Base-by-base conservation (phyloP, 202 grass and related monocot genomes). In the Dendrocalamus latiflorus region DNA sequence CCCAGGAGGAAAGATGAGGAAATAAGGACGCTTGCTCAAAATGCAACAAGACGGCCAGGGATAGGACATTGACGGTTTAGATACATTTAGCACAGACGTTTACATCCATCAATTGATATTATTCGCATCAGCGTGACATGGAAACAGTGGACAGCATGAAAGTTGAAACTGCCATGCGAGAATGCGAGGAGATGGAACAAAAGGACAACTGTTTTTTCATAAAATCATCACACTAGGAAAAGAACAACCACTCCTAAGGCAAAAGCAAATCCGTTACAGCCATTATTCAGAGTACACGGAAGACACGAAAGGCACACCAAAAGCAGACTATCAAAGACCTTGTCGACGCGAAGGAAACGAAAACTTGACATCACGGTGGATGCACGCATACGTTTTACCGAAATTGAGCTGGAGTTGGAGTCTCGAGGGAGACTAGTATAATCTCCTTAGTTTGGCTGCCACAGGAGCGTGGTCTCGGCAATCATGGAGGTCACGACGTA, bases 401-500 rank as follows among this genome's bases (percentile, higher is more conserved):
- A 67, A 72, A 37, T 58, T 6, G 15, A 28, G 57, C 57, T 2
- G 57, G 5, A 14, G 12, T 30, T n/a, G n/a, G n/a, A n/a, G n/a
- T n/a, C 57, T 28, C 25, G 12, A 59, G 56, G 2, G 22, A 11
- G 24, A 28, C n/a, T 22, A 28, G 21, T 4, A 2, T 22, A 26
- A 5, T 25, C 54, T 43, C 47, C 2, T 86, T 78, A 89, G 41
- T 84, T 91, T 24, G 47, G 54, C 33, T 94, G 89, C 77, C 51
- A 86, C 36, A 97, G 87, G 71, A 97, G 22, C 3, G 94, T 92
- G 65, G 94, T 97, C 73, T 94, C 88, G 21, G 94, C 85, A 48
- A 97, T 92, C 94, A 94, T 94, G 80, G 83, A 76, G 86, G 91
- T 90, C 73, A 97, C 94, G 68, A 94, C 87, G 68, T 97, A 97